Conservation (phyloP, 495 filamentous ascomycete genomes). For the Neurospora sp. region DNA sequence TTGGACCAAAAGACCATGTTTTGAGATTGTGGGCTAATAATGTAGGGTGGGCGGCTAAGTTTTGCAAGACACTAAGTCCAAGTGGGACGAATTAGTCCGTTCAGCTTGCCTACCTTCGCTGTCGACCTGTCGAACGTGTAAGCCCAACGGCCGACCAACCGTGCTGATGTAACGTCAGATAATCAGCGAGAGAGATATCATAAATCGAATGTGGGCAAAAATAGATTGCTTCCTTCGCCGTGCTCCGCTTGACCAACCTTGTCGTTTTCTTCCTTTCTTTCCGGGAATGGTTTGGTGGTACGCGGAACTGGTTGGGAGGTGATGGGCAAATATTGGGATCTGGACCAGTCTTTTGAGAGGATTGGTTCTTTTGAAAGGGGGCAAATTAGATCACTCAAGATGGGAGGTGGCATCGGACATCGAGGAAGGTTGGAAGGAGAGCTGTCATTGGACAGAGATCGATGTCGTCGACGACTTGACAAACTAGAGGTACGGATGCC, state of each 20-base stretch:
- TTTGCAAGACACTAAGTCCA: not conserved
- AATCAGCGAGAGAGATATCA: not conserved
- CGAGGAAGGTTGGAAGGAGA: not conserved
- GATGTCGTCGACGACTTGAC: not conserved
- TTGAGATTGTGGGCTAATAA: constrained; percentile 4
- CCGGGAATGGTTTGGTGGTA: not conserved
- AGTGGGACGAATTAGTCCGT: not conserved
- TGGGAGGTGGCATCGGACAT: not conserved
- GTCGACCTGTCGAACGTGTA: not conserved
- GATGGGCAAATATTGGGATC: not conserved
- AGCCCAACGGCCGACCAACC: not conserved
- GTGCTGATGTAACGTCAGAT: not conserved
- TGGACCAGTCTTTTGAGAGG: not conserved
- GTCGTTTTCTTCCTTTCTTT: not conserved
- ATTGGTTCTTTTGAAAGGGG: not conserved
- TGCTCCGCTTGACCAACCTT: not conserved
- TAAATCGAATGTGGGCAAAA: not conserved
- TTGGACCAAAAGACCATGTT: not conserved
- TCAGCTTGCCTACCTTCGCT: not conserved
- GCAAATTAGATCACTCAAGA: not conserved
- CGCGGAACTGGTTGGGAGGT: not conserved
- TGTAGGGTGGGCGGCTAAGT: not conserved
- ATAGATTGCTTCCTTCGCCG: not conserved
- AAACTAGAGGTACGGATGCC: not conserved
- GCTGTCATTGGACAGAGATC: not conserved